phyloP scores from a whole-genome alignment of 345 rosid species.

The Moricandia arvensis region DNA sequence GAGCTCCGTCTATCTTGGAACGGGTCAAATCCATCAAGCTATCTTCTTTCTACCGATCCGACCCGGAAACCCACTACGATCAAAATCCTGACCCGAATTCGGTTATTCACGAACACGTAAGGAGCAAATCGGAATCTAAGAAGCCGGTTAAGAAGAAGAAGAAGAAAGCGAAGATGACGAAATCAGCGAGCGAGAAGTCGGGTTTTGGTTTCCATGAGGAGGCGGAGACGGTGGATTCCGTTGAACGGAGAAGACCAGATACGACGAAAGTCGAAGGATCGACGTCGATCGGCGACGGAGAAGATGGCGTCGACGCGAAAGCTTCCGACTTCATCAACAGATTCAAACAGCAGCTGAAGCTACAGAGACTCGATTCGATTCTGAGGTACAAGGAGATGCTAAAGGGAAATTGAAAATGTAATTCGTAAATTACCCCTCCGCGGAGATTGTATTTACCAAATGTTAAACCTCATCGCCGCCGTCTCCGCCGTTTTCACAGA shows the following conservation, averaged over 20 bases:
- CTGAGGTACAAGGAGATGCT: slow-evolving; percentile 37
- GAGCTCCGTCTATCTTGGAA: slow-evolving; percentile 50
- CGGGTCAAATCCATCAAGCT: slow-evolving; percentile 63
- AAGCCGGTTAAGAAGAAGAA: slow-evolving; percentile 44
- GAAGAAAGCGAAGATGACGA: slow-evolving; percentile 48
- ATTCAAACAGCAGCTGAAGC: slow-evolving; percentile 38
- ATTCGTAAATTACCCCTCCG: not conserved
- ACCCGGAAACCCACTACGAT: slow-evolving; percentile 14
- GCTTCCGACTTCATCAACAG: slow-evolving; percentile 37
- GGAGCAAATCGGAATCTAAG: slow-evolving; percentile 49
- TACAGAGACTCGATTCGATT: slow-evolving; percentile 38
- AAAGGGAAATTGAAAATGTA: not conserved
- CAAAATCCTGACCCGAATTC: no score
- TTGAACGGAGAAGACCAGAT: slow-evolving; percentile 37
- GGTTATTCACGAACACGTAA: slow-evolving; percentile 36
- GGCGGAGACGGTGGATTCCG: slow-evolving; percentile 27
- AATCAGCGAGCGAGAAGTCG: slow-evolving; percentile 59
- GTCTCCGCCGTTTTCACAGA: no score
- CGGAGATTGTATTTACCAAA: not conserved
- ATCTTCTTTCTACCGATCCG: slow-evolving; percentile 38
- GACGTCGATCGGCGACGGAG: slow-evolving; percentile 26
- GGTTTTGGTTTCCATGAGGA: not conserved
- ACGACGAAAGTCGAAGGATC: slow-evolving; percentile 31
- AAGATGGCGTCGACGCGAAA: slow-evolving; percentile 38
- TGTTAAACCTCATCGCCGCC: not conserved